Conservation (phyloP, 2,329 filamentous ascomycete species). For the Diaporthe ilicicola region DNA sequence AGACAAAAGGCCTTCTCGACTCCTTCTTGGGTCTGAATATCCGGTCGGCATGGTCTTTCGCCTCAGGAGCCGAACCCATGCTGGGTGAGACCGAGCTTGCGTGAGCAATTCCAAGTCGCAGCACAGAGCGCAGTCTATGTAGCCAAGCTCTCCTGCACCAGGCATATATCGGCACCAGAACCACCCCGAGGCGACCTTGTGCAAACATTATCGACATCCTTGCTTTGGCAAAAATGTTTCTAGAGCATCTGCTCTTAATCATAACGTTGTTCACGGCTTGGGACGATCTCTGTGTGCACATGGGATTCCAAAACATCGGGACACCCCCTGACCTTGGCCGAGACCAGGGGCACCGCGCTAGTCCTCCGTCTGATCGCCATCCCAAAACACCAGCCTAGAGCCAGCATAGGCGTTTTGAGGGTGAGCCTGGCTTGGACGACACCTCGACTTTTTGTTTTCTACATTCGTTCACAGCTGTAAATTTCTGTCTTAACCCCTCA, state of each 20-base stretch:
- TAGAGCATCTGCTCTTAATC: neutral
- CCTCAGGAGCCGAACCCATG: too few relatives aligned
- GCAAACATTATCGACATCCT: neutral
- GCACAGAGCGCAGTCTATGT: too few relatives aligned
- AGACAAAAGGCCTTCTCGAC: too few relatives aligned
- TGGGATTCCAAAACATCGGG: neutral
- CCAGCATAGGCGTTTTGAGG: neutral
- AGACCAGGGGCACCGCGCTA: constrained; percentile 1
- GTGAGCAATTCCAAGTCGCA: too few relatives aligned
- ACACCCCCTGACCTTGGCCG: neutral
- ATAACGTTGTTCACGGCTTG: neutral
- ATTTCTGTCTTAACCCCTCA: neutral
- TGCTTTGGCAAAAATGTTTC: neutral
- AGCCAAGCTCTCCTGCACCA: neutral
- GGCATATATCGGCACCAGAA: neutral
- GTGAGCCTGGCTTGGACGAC: neutral
- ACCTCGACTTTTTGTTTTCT: neutral
- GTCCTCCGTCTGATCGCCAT: constrained; percentile 13
- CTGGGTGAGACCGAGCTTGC: too few relatives aligned
- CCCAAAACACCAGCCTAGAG: constrained; percentile 17
- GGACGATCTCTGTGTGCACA: neutral
- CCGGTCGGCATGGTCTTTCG: too few relatives aligned
- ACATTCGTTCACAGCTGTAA: neutral
- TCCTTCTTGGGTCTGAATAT: too few relatives aligned
- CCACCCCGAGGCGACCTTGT: fast-evolving